phyloP scores from a whole-genome alignment of 192 early-diverging fungal species.

The Diversispora eburnea region DNA sequence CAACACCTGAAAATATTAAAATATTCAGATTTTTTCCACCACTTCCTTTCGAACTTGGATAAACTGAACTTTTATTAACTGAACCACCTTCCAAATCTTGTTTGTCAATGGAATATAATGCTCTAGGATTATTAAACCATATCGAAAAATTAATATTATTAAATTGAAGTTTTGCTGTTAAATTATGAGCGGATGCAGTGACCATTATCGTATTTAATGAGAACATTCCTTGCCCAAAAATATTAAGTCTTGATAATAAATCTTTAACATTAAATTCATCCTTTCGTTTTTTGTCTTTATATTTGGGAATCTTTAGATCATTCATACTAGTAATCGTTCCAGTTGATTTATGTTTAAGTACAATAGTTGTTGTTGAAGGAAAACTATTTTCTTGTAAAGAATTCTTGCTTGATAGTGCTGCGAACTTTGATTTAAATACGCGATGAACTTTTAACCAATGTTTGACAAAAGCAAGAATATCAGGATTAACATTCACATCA shows the following conservation, averaged over 20 bases:
- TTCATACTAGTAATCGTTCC: conserved; percentile 19
- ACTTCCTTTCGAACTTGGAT: conserved; percentile 33
- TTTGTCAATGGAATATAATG: conserved; percentile 26
- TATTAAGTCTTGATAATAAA: conserved; percentile 41
- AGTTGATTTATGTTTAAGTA: conserved; percentile 18
- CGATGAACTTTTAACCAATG: conserved; percentile 57
- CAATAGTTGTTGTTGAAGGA: background rate
- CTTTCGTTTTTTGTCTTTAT: conserved; percentile 21
- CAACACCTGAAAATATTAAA: conserved; percentile 39
- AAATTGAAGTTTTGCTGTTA: conserved; percentile 39
- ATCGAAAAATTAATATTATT: conserved; percentile 44
- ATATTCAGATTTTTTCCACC: conserved; percentile 31
- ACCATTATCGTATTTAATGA: conserved; percentile 42
- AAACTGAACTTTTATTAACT: conserved; percentile 33
- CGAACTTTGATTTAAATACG: conserved; percentile 43
- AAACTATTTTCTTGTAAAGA: conserved; percentile 23
- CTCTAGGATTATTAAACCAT: conserved; percentile 43
- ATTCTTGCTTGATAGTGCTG: conserved; percentile 28
- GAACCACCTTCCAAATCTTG: conserved; percentile 38
- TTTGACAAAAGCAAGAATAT: conserved; percentile 51
- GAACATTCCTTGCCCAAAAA: conserved; percentile 45
- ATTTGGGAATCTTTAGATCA: conserved; percentile 23
- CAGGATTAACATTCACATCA: conserved; percentile 46
- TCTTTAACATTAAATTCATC: conserved; percentile 10
- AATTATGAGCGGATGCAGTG: conserved; percentile 44